Evolutionary conservation across 805 yeast species (phyloP), one percentile per base, ranked within the genome.

Genomic region (Candida hispaniensis): DNA sequence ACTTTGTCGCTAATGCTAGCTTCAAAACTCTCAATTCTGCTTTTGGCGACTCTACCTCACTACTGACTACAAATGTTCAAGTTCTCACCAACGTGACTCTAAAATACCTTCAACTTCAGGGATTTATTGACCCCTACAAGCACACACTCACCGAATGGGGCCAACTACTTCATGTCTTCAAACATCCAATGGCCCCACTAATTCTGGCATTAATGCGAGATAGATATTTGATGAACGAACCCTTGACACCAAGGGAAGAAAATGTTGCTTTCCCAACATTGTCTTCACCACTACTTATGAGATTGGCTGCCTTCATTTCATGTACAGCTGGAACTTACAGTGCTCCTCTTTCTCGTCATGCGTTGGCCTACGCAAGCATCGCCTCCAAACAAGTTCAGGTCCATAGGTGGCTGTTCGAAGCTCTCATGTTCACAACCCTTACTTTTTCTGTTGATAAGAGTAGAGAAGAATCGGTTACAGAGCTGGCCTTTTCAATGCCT

Each of bases 281-380:
- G 3, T 52, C 73, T 4, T 56, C 71, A 22, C 56, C 64, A 12
- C 48, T 66, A 3, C 60, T 65, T 4, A 75, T 75, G 27, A 62
- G 59, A 48, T 71, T 71, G 16, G 61, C 61, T 23, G 70, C 67
- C 32, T 32, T 32, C 28, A 19, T 32, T 18, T 17, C 23, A 21
- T n/a, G 28, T 7, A 23, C 36, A 20, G 18, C 11, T 8, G 36
- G 28, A 5, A 32, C 36, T 4, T 75, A 71, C 56, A 67, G 68
- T 27, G 86, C 86, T 2, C 85, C 83, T 9, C 62, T 82, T 19
- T 79, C 82, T 11, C 69, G 76, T 44, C 67, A 71, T 22, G 59
- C 81, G 20, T 60, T 80, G 30, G 68, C 72, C 26, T 79, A 77
- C 52, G 67, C 85, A 49, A 75, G 83, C 12, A 71, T 73, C 39